Conservation (phyloP, 2,329 filamentous ascomycete genomes). For the Chlorencoelia australis region DNA sequence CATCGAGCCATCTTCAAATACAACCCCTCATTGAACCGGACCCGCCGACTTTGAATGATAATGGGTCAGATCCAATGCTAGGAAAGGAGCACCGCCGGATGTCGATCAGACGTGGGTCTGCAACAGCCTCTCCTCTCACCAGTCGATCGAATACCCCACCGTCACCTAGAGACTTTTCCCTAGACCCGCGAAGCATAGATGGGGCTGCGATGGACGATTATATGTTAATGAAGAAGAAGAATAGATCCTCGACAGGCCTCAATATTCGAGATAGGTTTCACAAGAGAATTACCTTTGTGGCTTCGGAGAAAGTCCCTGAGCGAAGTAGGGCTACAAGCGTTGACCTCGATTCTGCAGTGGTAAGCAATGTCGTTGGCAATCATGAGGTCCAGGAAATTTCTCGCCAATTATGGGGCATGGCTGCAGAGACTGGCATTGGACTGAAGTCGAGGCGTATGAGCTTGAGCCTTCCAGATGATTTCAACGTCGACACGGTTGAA, state of each 20-base stretch:
- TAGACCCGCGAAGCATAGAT: not conserved
- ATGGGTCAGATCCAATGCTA: slow-evolving; percentile 14
- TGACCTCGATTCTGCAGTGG: slow-evolving; percentile 16
- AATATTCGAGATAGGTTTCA: slow-evolving; percentile 8
- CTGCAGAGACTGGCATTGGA: slow-evolving; percentile 61
- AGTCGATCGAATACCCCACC: slow-evolving; percentile 26
- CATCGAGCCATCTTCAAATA: slow-evolving; percentile 3
- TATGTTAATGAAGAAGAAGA: slow-evolving; percentile 36
- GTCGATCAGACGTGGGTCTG: slow-evolving; percentile 14
- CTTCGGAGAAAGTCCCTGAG: slow-evolving; percentile 6
- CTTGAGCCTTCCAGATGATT: slow-evolving; percentile 62
- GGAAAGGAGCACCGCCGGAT: slow-evolving; percentile 10
- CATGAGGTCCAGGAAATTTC: slow-evolving; percentile 20
- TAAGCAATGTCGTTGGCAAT: not conserved
- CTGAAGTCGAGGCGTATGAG: slow-evolving; percentile 73
- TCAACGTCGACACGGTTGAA: slow-evolving; percentile 60
- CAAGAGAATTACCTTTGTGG: slow-evolving; percentile 13
- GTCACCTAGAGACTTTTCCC: slow-evolving; percentile 33
- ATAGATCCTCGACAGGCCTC: slow-evolving; percentile 29
- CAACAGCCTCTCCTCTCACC: slow-evolving; percentile 15
- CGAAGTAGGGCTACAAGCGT: slow-evolving; percentile 22
- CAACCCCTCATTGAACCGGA: slow-evolving; percentile 5
- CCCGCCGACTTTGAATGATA: slow-evolving; percentile 1
- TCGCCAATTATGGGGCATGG: slow-evolving; percentile 45
- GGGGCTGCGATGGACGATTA: slow-evolving; percentile 27